phyloP scores from a whole-genome alignment of 2,329 filamentous ascomycete genomes.

The Colletotrichum tabaci region DNA sequence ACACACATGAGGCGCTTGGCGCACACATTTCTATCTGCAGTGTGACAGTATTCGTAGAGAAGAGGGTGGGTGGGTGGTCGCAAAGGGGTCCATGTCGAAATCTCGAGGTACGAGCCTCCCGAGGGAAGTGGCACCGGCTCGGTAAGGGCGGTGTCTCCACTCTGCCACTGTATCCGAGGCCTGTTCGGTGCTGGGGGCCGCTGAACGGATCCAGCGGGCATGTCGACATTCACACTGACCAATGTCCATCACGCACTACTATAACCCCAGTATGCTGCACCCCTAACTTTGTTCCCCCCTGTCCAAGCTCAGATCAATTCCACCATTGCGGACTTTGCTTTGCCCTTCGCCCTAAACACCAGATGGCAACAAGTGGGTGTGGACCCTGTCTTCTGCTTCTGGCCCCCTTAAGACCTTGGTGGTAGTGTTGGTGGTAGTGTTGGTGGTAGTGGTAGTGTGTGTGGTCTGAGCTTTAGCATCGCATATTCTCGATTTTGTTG shows the following conservation, averaged over 20 bases:
- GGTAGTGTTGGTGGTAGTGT: no score
- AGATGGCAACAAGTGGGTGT: neutral
- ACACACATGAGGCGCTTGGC: constrained; percentile 11
- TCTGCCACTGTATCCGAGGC: constrained; percentile 28
- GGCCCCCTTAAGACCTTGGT: neutral
- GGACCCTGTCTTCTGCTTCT: neutral
- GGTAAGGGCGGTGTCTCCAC: constrained; percentile 6
- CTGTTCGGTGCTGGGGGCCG: neutral
- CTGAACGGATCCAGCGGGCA: no score
- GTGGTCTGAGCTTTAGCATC: neutral
- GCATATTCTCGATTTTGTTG: neutral
- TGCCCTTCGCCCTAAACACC: neutral
- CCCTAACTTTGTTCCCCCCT: no score
- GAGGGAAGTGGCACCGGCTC: neutral
- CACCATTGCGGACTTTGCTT: neutral
- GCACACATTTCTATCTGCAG: neutral
- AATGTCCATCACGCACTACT: no score
- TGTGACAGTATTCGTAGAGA: no score
- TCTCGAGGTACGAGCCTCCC: constrained; percentile 17
- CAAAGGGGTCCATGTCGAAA: neutral
- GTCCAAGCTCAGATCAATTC: no score
- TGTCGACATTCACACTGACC: no score
- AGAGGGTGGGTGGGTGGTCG: no score
- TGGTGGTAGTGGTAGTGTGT: no score
- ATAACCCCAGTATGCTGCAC: no score